These are phyloP conservation scores for Xylaria flabelliformis DNA, from an alignment of 495 filamentous ascomycete genomes.

Conservation along the genomic window DNA sequence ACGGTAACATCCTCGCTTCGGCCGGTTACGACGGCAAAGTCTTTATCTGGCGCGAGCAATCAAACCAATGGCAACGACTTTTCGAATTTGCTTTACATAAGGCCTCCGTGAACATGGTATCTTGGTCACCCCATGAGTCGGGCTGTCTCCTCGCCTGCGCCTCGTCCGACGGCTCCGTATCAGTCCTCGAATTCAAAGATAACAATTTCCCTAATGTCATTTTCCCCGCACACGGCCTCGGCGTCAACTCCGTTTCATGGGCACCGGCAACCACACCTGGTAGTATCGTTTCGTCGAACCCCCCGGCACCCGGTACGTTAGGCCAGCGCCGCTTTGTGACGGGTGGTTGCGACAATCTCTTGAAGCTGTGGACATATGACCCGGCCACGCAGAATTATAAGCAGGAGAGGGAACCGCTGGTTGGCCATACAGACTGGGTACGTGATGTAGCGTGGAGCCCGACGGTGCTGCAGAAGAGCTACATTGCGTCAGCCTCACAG, in stretches of 20 bases:
- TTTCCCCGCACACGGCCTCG: constrained; percentile 89
- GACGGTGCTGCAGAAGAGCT: constrained; percentile 89
- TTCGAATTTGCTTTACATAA: constrained; percentile 91
- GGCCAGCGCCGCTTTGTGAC: constrained; percentile 82
- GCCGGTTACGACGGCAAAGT: constrained; percentile 97
- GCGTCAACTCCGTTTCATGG: constrained; percentile 95
- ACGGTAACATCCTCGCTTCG: constrained; percentile 94
- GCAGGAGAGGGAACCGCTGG: constrained; percentile 60
- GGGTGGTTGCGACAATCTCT: constrained; percentile 87
- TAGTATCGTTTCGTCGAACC: constrained; percentile 72
- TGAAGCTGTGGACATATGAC: constrained; percentile 84
- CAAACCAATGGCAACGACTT: constrained; percentile 76
- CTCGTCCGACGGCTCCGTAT: constrained; percentile 89
- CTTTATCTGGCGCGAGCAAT: constrained; percentile 94
- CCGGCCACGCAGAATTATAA: constrained; percentile 56
- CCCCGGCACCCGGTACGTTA: constrained; percentile 62
- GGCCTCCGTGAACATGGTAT: constrained; percentile 92
- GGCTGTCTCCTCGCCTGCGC: constrained; percentile 96
- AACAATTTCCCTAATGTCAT: constrained; percentile 85
- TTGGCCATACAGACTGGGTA: constrained; percentile 95
- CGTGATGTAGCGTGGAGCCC: constrained; percentile 97
- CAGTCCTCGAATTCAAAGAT: constrained; percentile 94
- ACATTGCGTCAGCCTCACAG: constrained; percentile 93
- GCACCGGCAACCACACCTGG: constrained; percentile 83
- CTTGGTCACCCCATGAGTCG: constrained; percentile 95